Conservation (phyloP, 495 filamentous ascomycete species). For the Neurospora intermedia region DNA sequence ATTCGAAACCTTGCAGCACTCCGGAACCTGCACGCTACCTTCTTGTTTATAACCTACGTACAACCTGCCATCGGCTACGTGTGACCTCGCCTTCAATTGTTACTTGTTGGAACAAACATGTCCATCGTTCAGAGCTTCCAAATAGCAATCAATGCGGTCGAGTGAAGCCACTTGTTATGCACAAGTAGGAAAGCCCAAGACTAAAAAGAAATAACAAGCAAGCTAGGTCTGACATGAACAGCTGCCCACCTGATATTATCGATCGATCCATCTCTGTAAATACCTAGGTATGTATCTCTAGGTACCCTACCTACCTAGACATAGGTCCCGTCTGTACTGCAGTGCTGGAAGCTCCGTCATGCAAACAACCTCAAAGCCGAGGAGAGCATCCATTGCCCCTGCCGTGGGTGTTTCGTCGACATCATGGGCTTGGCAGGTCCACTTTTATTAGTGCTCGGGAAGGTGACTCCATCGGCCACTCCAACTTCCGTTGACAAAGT, state of each 20-base stretch:
- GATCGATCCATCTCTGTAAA: not conserved
- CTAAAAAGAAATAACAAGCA: not conserved
- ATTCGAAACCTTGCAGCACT: not conserved
- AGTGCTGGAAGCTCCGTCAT: not conserved
- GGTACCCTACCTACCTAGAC: no score
- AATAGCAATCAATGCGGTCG: not conserved
- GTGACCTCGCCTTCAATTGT: not conserved
- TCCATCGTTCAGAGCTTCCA: not conserved
- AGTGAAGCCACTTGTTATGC: not conserved
- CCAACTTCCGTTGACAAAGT: not conserved
- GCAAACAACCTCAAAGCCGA: not conserved
- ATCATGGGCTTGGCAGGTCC: not conserved
- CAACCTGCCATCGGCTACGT: not conserved
- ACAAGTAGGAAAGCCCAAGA: not conserved
- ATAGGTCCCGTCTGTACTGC: not conserved
- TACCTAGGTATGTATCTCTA: not conserved
- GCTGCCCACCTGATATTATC: not conserved
- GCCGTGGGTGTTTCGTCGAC: not conserved
- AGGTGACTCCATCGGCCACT: not conserved
- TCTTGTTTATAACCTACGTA: not conserved
- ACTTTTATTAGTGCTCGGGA: not conserved
- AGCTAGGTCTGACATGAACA: not conserved
- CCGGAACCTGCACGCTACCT: not conserved
- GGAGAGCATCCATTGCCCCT: not conserved
- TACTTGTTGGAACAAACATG: not conserved